Conservation (phyloP, 1,284 basidiomycete genomes). For the Irpex lacteus region DNA sequence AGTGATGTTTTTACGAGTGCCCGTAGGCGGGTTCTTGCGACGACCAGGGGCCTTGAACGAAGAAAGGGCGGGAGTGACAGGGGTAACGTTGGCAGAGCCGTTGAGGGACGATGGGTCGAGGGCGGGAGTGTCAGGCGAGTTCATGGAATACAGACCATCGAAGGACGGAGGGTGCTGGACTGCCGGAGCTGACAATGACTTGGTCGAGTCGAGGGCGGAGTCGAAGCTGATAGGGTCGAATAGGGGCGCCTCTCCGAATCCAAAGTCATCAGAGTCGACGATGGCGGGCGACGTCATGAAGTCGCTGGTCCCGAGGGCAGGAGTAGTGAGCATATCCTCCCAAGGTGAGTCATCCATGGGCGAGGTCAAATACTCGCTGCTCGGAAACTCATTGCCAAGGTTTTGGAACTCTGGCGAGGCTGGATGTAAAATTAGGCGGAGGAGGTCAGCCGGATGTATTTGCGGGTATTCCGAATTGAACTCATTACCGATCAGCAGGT, state of each 20-base stretch:
- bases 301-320: slow-evolving; percentile 37
- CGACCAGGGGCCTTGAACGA: slow-evolving; percentile 24
- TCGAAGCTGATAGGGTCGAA: slow-evolving; percentile 22
- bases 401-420: slow-evolving; percentile 37
- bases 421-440: slow-evolving; percentile 12
- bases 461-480: background rate
- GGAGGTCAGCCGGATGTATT: slow-evolving; percentile 7
- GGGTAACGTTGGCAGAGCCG: slow-evolving; percentile 29
- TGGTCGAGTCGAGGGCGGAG: slow-evolving; percentile 17
- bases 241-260: slow-evolving; percentile 29
- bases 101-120: slow-evolving; percentile 40
- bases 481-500: slow-evolving; percentile 39
- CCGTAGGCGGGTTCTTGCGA: slow-evolving; percentile 36
- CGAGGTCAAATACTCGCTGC: slow-evolving; percentile 40
- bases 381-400: slow-evolving; percentile 17
- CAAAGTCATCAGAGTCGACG: slow-evolving; percentile 31
- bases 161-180: slow-evolving; percentile 28
- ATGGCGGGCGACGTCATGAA: slow-evolving; percentile 40
- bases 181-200: slow-evolving; percentile 15
- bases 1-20: slow-evolving; percentile 43
- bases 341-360: slow-evolving; percentile 52
- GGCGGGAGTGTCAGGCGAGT: slow-evolving; percentile 41
- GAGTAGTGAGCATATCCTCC: slow-evolving; percentile 59
- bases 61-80: slow-evolving; percentile 21
- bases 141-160: slow-evolving; percentile 40